Evolutionary conservation across 441 rosid species (phyloP).

Genomic region (Adansonia grandidieri): DNA sequence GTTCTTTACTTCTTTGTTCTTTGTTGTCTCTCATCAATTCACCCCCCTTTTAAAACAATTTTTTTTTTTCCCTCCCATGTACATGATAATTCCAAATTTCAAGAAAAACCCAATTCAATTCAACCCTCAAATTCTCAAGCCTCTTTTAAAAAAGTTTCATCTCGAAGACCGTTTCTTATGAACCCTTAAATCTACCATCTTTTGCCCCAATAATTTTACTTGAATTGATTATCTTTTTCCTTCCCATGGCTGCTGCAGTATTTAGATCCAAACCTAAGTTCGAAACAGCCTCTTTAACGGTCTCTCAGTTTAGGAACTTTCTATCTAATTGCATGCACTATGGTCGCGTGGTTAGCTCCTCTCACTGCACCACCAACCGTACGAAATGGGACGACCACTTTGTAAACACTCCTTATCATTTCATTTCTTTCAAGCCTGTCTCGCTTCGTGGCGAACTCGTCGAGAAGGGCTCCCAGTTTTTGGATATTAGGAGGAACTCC

Average conservation of each 20-base stretch:
- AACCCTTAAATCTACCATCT: conserved; percentile 4
- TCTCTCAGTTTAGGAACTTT: conserved; percentile 67
- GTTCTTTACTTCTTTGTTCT: neutral
- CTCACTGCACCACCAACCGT: conserved; percentile 45
- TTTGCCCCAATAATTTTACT: neutral
- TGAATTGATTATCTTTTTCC: neutral
- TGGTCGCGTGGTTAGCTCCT: conserved; percentile 49
- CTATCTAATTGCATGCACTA: conserved; percentile 55
- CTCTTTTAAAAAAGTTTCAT: neutral
- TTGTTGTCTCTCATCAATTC: too few species aligned
- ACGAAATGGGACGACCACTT: conserved; percentile 54
- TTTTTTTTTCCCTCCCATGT: neutral
- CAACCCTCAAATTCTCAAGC: neutral
- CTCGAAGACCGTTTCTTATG: neutral
- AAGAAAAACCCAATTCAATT: neutral
- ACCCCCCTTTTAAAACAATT: neutral
- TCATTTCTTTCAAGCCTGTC: conserved; percentile 59
- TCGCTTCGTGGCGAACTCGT: conserved; percentile 58
- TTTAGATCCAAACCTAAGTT: conserved; percentile 26
- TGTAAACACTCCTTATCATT: conserved; percentile 44
- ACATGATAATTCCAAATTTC: neutral
- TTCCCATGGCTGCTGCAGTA: conserved; percentile 46
- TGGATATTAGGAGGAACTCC: conserved; percentile 39
- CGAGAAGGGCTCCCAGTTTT: conserved; percentile 48
- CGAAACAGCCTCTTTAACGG: conserved; percentile 62